Evolutionary conservation across 768 basidiomycete genomes (phyloP).

Genomic region (Leucocoprinus leucothites): DNA sequence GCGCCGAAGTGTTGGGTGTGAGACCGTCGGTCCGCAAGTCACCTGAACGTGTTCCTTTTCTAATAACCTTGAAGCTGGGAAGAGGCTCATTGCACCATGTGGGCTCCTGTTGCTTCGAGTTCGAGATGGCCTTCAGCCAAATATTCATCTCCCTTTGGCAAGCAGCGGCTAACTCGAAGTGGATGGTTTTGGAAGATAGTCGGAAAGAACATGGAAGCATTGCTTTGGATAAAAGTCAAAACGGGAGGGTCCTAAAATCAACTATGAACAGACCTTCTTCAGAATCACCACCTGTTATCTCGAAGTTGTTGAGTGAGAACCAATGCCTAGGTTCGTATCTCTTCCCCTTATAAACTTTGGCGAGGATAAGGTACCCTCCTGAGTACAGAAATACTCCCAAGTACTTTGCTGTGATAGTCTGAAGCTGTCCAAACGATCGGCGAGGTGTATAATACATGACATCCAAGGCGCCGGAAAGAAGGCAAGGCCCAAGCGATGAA

Average conservation of each 20-base stretch:
- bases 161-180: slow-evolving; percentile 84
- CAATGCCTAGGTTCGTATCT: slow-evolving; percentile 87
- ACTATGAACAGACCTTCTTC: slow-evolving; percentile 69
- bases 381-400: slow-evolving; percentile 87
- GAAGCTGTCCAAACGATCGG: slow-evolving; percentile 29
- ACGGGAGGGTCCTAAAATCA: not conserved
- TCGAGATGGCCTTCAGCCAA: slow-evolving; percentile 75
- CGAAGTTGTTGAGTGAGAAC: slow-evolving; percentile 75
- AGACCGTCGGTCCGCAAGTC: slow-evolving; percentile 36
- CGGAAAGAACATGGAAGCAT: slow-evolving; percentile 82
- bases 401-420: slow-evolving; percentile 65
- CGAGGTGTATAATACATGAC: slow-evolving; percentile 69
- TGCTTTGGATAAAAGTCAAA: slow-evolving; percentile 38
- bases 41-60: slow-evolving; percentile 35
- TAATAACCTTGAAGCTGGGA: slow-evolving; percentile 55
- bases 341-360: slow-evolving; percentile 78
- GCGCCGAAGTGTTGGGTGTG: slow-evolving; percentile 35
- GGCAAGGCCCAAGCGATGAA: slow-evolving; percentile 72
- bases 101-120: slow-evolving; percentile 41
- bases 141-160: slow-evolving; percentile 81
- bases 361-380: slow-evolving; percentile 82
- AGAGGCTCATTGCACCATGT: slow-evolving; percentile 60
- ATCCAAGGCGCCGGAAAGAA: slow-evolving; percentile 84
- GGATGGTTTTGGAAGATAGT: slow-evolving; percentile 62
- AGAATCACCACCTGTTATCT: slow-evolving; percentile 63